These are phyloP conservation scores for Acidomyces sp. DNA, from an alignment of 495 filamentous ascomycete genomes.

Conservation along the genomic window DNA sequence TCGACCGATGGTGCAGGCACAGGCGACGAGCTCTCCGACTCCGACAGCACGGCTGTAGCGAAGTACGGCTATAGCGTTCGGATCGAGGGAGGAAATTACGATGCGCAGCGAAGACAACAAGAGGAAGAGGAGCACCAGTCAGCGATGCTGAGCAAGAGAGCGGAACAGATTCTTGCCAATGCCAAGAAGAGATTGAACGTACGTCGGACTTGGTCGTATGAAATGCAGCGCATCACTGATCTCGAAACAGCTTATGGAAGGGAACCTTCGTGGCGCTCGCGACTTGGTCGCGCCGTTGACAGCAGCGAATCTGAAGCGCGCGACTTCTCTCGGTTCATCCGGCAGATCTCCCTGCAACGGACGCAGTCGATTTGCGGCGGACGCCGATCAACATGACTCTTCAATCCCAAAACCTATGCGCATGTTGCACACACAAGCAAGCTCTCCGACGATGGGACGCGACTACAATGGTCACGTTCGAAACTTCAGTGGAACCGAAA, in stretches of 20 bases:
- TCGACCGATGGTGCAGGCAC: conserved; percentile 1
- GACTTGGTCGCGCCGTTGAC: conserved; percentile 20
- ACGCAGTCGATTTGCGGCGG: background rate
- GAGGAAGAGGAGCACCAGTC: conserved; percentile 42
- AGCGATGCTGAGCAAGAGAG: conserved; percentile 58
- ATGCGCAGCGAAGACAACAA: conserved; percentile 24
- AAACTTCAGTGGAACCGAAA: conserved; percentile 23
- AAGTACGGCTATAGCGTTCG: conserved; percentile 6
- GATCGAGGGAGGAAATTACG: conserved; percentile 19
- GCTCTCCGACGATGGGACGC: conserved; percentile 10
- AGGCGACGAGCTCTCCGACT: conserved; percentile 6
- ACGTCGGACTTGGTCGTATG: conserved; percentile 27
- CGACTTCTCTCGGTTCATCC: conserved; percentile 16
- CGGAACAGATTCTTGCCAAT: conserved; percentile 79
- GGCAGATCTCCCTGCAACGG: background rate
- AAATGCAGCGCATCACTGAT: background rate
- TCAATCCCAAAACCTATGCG: background rate
- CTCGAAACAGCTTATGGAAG: conserved; percentile 66
- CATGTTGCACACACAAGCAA: conserved; percentile 11
- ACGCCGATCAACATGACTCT: background rate
- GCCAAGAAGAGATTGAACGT: conserved; percentile 81
- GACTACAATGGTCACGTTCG: conserved; percentile 19
- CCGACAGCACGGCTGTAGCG: conserved; percentile 1
- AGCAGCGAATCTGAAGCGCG: conserved; percentile 18
- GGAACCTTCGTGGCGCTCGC: conserved; percentile 68